A percentile compares a stretch with the other conserved stretches of the same genome.
Conservation (phyloP, 2,329 filamentous ascomycete genomes). For the Dothideomycetes sp. region DNA sequence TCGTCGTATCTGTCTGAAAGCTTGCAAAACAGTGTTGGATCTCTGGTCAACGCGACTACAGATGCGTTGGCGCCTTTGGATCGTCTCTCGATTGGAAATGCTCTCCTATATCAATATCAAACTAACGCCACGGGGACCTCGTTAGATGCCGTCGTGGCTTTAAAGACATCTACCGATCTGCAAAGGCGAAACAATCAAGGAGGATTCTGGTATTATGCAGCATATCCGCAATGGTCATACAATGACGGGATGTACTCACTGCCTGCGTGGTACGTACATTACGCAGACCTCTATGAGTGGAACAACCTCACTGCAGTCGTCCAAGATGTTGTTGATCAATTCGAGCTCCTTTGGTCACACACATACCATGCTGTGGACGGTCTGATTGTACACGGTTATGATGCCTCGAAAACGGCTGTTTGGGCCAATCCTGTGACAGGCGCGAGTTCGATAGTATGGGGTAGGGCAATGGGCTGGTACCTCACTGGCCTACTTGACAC, state of each 20-base stretch:
- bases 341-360: slow-evolving; percentile 34
- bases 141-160: slow-evolving; percentile 12
- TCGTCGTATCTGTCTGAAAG: neutral
- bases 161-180: slow-evolving; percentile 17
- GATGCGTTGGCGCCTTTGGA: slow-evolving; percentile 19
- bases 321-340: slow-evolving; percentile 25
- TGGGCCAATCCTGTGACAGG: slow-evolving; percentile 44
- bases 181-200: slow-evolving; percentile 20
- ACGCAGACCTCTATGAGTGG: slow-evolving; percentile 10
- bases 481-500: slow-evolving; percentile 40
- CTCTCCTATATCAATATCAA: slow-evolving; percentile 14
- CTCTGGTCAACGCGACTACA: slow-evolving; percentile 14
- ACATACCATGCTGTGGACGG: slow-evolving; percentile 29
- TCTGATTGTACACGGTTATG: slow-evolving; percentile 45
- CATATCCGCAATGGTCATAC: slow-evolving; percentile 42
- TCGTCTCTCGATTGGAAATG: slow-evolving; percentile 20
- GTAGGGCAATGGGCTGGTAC: slow-evolving; percentile 45
- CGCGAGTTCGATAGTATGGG: slow-evolving; percentile 43
- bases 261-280: slow-evolving; percentile 30
- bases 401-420: slow-evolving; percentile 34
- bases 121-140: slow-evolving; percentile 11
- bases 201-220: slow-evolving; percentile 24
- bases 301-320: slow-evolving; percentile 9
- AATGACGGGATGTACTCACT: slow-evolving; percentile 43
- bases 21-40: neutral